Conservation (phyloP, 176 grass and related monocot species). For the Rhynchospora tenuis region DNA sequence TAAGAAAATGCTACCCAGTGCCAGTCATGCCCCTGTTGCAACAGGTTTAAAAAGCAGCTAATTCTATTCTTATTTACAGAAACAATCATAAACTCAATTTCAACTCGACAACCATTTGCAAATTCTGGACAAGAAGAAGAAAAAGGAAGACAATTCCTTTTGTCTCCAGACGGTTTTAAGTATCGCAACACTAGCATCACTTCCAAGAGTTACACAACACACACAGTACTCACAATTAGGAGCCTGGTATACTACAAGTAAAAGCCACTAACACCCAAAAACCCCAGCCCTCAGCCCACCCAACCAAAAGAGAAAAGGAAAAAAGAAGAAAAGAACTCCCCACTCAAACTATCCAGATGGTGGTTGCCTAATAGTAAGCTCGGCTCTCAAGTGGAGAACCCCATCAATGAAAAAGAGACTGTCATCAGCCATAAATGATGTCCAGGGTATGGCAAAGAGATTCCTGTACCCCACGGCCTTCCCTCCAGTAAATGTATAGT, state of each 20-base stretch:
- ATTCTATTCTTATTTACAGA: constrained; percentile 1
- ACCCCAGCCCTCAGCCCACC: background rate
- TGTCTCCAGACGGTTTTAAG: background rate
- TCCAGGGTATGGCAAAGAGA: constrained; percentile 72
- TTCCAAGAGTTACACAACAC: constrained; percentile 12
- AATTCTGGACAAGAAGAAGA: background rate
- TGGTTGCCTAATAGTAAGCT: constrained; percentile 70
- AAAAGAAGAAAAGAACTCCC: background rate
- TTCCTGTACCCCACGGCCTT: constrained; percentile 73
- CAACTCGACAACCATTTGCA: background rate
- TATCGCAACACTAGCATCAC: constrained; percentile 2
- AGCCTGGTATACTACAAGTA: constrained; percentile 13
- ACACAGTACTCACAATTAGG: constrained; percentile 9
- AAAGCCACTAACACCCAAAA: background rate
- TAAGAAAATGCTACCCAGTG: background rate
- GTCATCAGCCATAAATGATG: constrained; percentile 60
- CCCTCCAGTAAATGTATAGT: constrained; percentile 85
- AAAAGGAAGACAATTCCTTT: background rate
- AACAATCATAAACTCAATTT: background rate
- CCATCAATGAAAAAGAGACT: constrained; percentile 68
- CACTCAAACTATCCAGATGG: no score
- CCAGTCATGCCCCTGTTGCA: background rate
- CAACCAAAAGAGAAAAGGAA: background rate
- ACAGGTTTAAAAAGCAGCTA: background rate
- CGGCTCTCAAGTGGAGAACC: constrained; percentile 70